phyloP scores from a whole-genome alignment of 257 asterid genomes.

The Anisodus tanguticus region DNA sequence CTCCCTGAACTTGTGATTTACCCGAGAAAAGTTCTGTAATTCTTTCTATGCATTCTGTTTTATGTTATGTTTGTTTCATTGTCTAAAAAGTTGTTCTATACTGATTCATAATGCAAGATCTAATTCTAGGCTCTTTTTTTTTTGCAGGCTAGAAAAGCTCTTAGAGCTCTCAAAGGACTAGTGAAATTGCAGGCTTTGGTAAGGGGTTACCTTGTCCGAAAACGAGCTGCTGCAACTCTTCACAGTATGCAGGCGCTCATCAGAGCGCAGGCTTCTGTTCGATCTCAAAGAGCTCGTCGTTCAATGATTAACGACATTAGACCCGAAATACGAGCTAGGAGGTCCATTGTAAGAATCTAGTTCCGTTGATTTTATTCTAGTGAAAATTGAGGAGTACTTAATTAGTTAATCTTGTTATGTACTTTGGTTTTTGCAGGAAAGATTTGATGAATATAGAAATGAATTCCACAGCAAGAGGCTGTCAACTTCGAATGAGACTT shows the following conservation, averaged over 20 bases:
- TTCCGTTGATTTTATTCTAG: background rate
- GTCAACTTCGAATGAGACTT: constrained; percentile 60
- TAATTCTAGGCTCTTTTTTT: constrained; percentile 11
- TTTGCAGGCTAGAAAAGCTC: constrained; percentile 88
- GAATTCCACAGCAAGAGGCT: constrained; percentile 76
- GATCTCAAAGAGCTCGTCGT: constrained; percentile 73
- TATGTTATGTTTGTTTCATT: constrained; percentile 8
- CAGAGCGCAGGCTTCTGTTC: constrained; percentile 74
- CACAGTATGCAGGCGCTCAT: constrained; percentile 93
- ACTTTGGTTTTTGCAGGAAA: constrained; percentile 54
- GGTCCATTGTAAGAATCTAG: constrained; percentile 61
- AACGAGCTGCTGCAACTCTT: constrained; percentile 87
- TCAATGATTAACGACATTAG: constrained; percentile 50
- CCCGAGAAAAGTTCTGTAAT: background rate
- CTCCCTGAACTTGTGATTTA: background rate
- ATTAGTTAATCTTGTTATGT: background rate
- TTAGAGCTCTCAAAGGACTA: constrained; percentile 82
- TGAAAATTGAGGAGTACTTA: background rate
- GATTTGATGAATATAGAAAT: constrained; percentile 58
- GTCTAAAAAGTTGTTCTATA: background rate
- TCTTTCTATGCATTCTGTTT: background rate
- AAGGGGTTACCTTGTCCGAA: constrained; percentile 85
- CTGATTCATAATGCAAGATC: background rate
- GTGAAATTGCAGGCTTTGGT: constrained; percentile 93
- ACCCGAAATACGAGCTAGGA: constrained; percentile 60